Evolutionary conservation across 768 basidiomycete species (phyloP), one percentile per base, ranked within the genome.

Genomic region (Lactarius akahatsu): DNA sequence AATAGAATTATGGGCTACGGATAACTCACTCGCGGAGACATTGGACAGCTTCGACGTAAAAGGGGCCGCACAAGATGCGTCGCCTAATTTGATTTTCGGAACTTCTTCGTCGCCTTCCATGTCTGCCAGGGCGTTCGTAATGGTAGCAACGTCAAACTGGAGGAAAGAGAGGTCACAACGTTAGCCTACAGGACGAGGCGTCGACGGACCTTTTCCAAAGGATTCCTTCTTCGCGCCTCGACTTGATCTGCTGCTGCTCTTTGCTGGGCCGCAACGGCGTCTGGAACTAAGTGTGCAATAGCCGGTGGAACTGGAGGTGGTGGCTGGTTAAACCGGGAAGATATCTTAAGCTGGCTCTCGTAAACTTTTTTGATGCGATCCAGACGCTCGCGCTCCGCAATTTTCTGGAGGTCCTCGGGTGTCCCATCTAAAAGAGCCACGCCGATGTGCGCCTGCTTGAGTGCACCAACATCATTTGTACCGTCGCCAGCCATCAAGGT

Each of bases 401-500:
- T 98, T 77, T 91, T 93, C 76, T 92, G 85, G 28, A 99, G 78
- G 73, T 98, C 96, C 71, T 96, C 96, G 0, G 85, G 84, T 0
- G 95, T 92, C 0, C 96, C 94, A 72, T 98, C 94, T 62, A 97
- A 79, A 3, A 95, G 80, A 1, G 96, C 96, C 34, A 98, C 92
- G 59, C 97, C 96, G 66, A 99, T 90, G 76, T 99, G 94, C 0
- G 97, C 97, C 75, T 97, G 95, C 77, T 98, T 99, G 61, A 99
- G 85, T 3, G 97, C 97, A 28, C 97, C 97, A 59, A 99, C 97
- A 69, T 98, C 97, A 74, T 99, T 98, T 4, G 97, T 99, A 36
- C 97, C 97, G 74, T 99, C 97, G 60, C 97, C 97, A 6, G 96
- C 97, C 97, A 98, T 98, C 60, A 99, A 83, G 0, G 97, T 99